A percentile compares a stretch with the other conserved stretches of the same genome.
phyloP scores from a whole-genome alignment of 257 asterid species.

The Solanum chilense region DNA sequence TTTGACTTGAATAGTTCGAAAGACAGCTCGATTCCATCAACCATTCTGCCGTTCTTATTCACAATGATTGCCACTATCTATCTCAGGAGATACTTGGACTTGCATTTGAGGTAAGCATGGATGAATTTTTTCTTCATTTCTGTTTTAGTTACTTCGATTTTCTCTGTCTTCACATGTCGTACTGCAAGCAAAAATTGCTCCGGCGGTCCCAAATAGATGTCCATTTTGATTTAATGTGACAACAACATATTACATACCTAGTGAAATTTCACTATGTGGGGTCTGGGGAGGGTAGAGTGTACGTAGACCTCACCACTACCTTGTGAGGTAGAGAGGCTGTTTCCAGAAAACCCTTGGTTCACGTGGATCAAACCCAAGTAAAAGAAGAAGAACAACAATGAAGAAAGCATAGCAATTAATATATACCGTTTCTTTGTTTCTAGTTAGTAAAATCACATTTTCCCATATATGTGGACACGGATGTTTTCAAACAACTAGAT shows the following conservation, averaged over 20 bases:
- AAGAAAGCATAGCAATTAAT: not conserved
- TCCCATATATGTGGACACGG: not conserved
- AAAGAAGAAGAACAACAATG: not conserved
- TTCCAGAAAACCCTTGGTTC: not conserved
- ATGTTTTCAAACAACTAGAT: not conserved
- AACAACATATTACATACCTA: not conserved
- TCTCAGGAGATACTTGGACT: slow-evolving; percentile 96
- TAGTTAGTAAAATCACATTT: not conserved
- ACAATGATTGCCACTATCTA: slow-evolving; percentile 87
- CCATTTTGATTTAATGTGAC: not conserved
- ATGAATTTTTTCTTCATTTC: not conserved
- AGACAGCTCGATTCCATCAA: slow-evolving; percentile 81
- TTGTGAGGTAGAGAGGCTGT: not conserved
- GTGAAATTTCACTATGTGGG: not conserved
- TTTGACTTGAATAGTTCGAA: slow-evolving; percentile 57
- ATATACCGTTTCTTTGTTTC: not conserved
- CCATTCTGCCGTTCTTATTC: slow-evolving; percentile 89
- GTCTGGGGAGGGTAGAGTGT: not conserved
- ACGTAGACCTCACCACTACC: not conserved
- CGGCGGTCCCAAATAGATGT: not conserved
- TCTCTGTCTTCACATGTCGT: not conserved
- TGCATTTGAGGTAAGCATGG: slow-evolving; percentile 70
- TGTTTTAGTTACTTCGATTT: not conserved
- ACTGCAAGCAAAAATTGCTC: not conserved
- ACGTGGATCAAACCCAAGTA: not conserved